A percentile compares a stretch with the other conserved stretches of the same genome.
These are phyloP conservation scores for Ocimum tenuiflorum DNA, from an alignment of 257 asterid species.

Conservation along the genomic window DNA sequence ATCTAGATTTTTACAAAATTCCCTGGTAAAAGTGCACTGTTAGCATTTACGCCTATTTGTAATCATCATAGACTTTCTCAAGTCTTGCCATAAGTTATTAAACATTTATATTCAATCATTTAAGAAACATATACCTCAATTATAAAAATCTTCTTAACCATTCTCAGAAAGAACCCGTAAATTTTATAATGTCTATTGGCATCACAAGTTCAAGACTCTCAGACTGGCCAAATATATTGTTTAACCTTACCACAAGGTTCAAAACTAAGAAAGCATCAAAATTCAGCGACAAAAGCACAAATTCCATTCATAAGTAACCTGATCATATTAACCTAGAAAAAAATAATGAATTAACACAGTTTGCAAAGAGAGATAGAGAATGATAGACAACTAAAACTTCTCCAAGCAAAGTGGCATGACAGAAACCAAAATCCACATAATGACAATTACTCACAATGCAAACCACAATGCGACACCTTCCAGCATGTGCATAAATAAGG, in stretches of 20 bases:
- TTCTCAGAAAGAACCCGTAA: background rate
- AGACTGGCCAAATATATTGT: background rate
- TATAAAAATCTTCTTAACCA: background rate
- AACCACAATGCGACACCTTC: conserved; percentile 1
- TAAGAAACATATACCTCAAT: background rate
- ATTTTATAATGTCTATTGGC: background rate
- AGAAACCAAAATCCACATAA: background rate
- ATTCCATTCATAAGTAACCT: conserved; percentile 1
- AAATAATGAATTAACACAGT: background rate
- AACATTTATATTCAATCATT: background rate
- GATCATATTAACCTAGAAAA: background rate
- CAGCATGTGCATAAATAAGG: background rate
- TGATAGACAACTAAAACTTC: background rate
- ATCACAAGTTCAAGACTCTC: conserved; percentile 6
- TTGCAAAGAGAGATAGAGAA: background rate
- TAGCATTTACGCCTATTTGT: background rate
- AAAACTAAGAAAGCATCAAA: background rate
- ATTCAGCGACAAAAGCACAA: background rate
- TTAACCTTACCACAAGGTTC: background rate
- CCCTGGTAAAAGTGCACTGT: background rate
- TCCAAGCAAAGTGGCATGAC: background rate
- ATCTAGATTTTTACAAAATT: background rate
- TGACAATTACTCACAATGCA: background rate
- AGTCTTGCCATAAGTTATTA: background rate
- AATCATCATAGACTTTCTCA: background rate